Conservation (phyloP, 192 early-diverging fungal species). For the Backusella sp. region DNA sequence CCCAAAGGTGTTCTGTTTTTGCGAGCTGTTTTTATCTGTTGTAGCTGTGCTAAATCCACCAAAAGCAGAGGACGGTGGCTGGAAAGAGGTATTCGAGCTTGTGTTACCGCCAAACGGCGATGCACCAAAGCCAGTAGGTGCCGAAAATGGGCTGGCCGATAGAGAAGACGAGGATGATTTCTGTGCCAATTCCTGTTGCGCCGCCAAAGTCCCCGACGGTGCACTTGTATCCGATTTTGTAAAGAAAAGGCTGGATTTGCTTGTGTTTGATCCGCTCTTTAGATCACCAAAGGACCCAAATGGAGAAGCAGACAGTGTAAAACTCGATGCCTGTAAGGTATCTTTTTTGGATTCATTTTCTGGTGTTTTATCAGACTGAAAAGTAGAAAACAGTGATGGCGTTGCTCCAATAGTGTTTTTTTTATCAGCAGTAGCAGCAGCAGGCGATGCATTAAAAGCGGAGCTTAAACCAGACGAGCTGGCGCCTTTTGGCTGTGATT, state of each 20-base stretch:
- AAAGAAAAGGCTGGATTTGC: background rate
- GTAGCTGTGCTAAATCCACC: background rate
- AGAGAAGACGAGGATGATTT: background rate
- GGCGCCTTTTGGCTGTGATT: background rate
- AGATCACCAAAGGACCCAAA: background rate
- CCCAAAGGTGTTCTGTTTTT: background rate
- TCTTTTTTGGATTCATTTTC: background rate
- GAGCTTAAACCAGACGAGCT: background rate
- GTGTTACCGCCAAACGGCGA: background rate
- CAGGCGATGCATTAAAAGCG: background rate
- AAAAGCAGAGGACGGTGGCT: background rate
- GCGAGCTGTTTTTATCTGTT: background rate
- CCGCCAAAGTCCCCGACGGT: background rate
- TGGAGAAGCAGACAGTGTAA: background rate
- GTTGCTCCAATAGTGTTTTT: background rate
- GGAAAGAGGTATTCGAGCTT: background rate
- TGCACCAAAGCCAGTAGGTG: background rate
- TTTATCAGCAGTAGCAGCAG: background rate
- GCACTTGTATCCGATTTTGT: background rate
- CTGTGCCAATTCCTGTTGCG: background rate
- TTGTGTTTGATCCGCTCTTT: background rate
- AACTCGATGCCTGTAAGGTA: background rate
- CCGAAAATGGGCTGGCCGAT: background rate
- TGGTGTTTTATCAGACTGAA: background rate
- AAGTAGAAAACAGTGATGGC: background rate